phyloP scores from a whole-genome alignment of 371 early-diverging fungal genomes.

The Gilbertella persicaria region DNA sequence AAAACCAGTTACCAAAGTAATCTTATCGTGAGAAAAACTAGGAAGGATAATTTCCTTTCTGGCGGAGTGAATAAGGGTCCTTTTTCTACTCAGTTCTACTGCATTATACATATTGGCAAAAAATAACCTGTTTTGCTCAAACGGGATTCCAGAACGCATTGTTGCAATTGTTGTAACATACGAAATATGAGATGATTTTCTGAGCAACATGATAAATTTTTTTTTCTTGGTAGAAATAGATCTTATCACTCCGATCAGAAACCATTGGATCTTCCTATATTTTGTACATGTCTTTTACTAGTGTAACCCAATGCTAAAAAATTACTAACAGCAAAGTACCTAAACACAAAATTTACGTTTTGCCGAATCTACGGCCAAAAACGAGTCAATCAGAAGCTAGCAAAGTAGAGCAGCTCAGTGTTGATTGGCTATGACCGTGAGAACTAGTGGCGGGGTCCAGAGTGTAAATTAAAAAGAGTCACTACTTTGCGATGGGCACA shows the following conservation, averaged over 20 bases:
- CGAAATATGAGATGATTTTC: too few relatives aligned
- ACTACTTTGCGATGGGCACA: constrained; percentile 14
- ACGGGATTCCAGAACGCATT: too few relatives aligned
- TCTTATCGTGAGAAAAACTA: neutral
- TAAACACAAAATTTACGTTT: too few relatives aligned
- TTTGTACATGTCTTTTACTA: neutral
- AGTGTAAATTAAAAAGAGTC: constrained; percentile 9
- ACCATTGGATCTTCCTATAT: neutral
- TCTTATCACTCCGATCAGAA: neutral
- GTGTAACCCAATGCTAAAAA: neutral
- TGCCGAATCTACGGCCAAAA: constrained; percentile 9
- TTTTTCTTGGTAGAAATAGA: neutral
- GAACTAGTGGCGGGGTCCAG: constrained; percentile 24
- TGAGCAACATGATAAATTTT: too few relatives aligned
- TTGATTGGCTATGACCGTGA: constrained; percentile 37
- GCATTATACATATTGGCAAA: too few relatives aligned
- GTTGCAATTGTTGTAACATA: too few relatives aligned
- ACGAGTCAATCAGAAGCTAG: constrained; percentile 6
- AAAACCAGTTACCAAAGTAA: too few relatives aligned
- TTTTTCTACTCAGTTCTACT: too few relatives aligned
- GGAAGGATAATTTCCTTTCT: neutral
- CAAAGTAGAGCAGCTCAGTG: neutral
- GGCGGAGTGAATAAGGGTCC: neutral
- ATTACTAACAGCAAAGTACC: too few relatives aligned
- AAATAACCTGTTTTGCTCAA: too few relatives aligned